These are phyloP conservation scores for Russula sp. DNA, from an alignment of 768 basidiomycete genomes.

Conservation along the genomic window DNA sequence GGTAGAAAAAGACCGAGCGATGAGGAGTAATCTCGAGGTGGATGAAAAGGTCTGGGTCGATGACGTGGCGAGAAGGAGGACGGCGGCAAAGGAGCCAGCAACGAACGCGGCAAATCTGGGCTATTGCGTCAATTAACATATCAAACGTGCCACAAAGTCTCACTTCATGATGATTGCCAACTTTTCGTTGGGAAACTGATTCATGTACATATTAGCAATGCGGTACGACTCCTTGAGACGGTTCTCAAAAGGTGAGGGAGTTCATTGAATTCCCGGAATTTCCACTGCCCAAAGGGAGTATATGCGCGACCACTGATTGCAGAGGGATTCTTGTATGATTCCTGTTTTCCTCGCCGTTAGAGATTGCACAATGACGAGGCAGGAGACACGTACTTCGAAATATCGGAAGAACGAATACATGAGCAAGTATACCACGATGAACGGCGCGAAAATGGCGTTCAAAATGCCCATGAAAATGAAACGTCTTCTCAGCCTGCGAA, in stretches of 20 bases:
- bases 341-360: constrained; percentile 46
- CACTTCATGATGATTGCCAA: constrained; percentile 87
- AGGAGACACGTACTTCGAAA: constrained; percentile 71
- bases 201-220: constrained; percentile 89
- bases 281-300: constrained; percentile 95
- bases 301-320: constrained; percentile 90
- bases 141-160: constrained; percentile 32
- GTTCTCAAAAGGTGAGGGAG: constrained; percentile 83
- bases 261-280: constrained; percentile 99
- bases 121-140: not conserved
- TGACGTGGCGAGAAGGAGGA: constrained; percentile 88
- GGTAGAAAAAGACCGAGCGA: constrained; percentile 90
- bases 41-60: constrained; percentile 91
- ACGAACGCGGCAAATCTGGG: constrained; percentile 92
- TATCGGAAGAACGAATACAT: constrained; percentile 99
- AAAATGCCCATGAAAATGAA: constrained; percentile 97
- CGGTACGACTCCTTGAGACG: constrained; percentile 88
- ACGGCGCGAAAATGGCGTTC: constrained; percentile 93
- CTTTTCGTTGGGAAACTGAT: constrained; percentile 96
- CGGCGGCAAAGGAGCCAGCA: constrained; percentile 94
- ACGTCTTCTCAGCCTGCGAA: constrained; percentile 65
- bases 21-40: constrained; percentile 94
- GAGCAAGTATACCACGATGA: constrained; percentile 92
- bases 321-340: constrained; percentile 98
- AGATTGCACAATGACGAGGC: not conserved